phyloP scores from a whole-genome alignment of 495 filamentous ascomycete genomes.

The Lindgomyces ingoldianus region DNA sequence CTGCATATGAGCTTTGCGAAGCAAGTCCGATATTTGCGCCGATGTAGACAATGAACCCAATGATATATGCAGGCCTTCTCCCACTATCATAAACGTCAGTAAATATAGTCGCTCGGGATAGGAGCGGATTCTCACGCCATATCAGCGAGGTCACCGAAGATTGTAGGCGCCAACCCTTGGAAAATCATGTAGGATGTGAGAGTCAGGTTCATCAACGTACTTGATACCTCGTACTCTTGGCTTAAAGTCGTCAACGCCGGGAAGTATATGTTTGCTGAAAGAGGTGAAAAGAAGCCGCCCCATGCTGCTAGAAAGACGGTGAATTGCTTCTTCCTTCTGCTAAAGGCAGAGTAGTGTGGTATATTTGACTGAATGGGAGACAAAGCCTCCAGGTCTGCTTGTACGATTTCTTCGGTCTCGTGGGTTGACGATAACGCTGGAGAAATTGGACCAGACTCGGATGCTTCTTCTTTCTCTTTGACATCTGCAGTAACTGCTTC shows the following conservation, averaged over 20 bases:
- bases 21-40: constrained; percentile 48
- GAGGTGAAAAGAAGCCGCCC: constrained; percentile 68
- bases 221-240: constrained; percentile 56
- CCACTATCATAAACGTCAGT: constrained; percentile 26
- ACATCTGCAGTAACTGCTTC: no score
- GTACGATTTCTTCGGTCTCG: background rate
- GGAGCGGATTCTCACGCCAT: constrained; percentile 26
- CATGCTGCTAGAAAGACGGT: constrained; percentile 67
- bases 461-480: background rate
- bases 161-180: constrained; percentile 42
- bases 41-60: constrained; percentile 47
- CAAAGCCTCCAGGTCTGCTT: constrained; percentile 2
- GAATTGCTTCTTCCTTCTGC: constrained; percentile 56
- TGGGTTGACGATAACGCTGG: background rate
- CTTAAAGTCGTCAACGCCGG: constrained; percentile 65
- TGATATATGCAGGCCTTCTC: constrained; percentile 46
- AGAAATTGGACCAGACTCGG: no score
- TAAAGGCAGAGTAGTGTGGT: constrained; percentile 54
- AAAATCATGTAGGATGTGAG: constrained; percentile 44
- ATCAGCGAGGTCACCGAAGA: constrained; percentile 49
- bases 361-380: background rate
- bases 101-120: background rate
- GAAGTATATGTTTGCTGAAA: constrained; percentile 80
- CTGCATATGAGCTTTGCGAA: constrained; percentile 40
- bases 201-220: constrained; percentile 60